phyloP scores from a whole-genome alignment of 148 eudicot species.

The Chenopodium album region DNA sequence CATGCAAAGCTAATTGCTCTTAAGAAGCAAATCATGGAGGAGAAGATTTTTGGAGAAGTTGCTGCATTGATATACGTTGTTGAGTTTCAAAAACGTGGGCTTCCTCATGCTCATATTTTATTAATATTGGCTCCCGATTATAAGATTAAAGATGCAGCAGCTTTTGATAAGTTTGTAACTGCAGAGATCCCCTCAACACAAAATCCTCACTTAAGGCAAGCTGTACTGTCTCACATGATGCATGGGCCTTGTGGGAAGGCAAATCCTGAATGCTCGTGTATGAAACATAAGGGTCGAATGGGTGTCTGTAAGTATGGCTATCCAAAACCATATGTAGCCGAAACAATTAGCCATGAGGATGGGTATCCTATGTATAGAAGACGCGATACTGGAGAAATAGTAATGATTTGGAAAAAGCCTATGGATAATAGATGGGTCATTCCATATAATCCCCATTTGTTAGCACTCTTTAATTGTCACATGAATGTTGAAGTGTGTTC shows the following conservation, averaged over 20 bases:
- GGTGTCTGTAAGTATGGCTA: too few species aligned
- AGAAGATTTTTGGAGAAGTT: not conserved
- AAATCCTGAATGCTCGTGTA: not conserved
- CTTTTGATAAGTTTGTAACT: too few species aligned
- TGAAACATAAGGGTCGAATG: not conserved
- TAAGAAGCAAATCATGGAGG: not conserved
- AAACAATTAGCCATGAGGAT: not conserved
- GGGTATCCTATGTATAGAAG: not conserved
- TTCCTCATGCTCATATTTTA: too few species aligned
- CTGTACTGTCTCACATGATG: not conserved
- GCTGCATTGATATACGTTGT: not conserved
- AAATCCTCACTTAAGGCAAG: too few species aligned
- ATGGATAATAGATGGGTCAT: not conserved
- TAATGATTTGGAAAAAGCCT: not conserved
- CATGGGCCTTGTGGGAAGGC: not conserved
- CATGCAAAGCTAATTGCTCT: not conserved
- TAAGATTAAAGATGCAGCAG: too few species aligned
- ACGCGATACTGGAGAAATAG: not conserved
- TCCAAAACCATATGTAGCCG: not conserved
- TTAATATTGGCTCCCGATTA: too few species aligned
- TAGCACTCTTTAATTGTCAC: not conserved
- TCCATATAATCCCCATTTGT: too few species aligned
- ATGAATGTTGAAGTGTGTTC: not conserved
- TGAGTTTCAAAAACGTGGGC: not conserved
- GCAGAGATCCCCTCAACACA: too few species aligned